Base-by-base conservation (phyloP, 306 rosid species). In the Cicer yamashitae region DNA sequence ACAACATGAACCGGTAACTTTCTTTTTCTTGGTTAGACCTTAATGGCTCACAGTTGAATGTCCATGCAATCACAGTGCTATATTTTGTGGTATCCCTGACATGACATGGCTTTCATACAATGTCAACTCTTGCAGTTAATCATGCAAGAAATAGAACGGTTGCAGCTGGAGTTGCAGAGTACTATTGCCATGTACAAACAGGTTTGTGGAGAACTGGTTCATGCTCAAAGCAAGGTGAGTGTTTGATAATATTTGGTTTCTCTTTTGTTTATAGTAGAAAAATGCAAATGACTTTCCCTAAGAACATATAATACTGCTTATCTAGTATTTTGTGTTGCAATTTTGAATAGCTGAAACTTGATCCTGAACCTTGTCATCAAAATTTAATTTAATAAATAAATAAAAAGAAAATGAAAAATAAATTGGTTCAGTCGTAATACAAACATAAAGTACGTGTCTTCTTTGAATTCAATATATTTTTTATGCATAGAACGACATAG, bases 191-290 rank as follows among this genome's bases (percentile, higher is more conserved):
- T 91, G 98, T 90, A 94, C 71, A 87, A 79, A 85, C 85, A 80
- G 41, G 89, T 86, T 43, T 90, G 98, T 80, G 89, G 82, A 87
- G 97, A 90, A 52, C 83, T 94, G 83, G 96, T 75, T 65, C 90
- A 75, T 69, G 85, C 89, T 77, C 93, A 91, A 79, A 87, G 56
- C 74, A 85, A 89, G 96, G 98, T 94, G 74, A 84, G 88, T 79
- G 67, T 40, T 73, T 67, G 82, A 73, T 51, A 60, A 41, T 71
- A 51, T 72, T 52, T 61, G 41, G 13, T 44, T 67, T 82, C 69
- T 51, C 75, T 37, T 58, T 57, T 78, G 51, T 81, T 62, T 78
- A 53, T 38, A 38, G 47, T 40, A 63, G 17, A 57, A 38, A 1
- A 47, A 65, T 11, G 40, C 6, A 67, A 72, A 66, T 13, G 10